These are phyloP conservation scores for Lactifluus rugatus DNA, from an alignment of 768 basidiomycete genomes.

Conservation along the genomic window DNA sequence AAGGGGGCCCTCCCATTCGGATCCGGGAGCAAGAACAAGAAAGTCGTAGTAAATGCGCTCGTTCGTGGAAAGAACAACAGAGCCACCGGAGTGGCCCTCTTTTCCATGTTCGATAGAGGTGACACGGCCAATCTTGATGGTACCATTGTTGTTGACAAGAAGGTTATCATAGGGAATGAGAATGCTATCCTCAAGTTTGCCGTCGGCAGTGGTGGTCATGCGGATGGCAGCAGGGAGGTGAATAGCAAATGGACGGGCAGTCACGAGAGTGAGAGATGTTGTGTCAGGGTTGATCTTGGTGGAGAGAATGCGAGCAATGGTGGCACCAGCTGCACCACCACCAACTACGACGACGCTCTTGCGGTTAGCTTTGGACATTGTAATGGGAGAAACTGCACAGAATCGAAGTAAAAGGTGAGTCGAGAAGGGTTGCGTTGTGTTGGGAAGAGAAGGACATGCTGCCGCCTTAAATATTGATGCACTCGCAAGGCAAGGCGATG, in stretches of 20 bases:
- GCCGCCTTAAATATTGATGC: not conserved
- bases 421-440: not conserved
- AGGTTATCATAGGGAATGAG: slow-evolving; percentile 17
- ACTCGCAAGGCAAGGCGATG: not conserved
- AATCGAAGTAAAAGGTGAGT: not conserved
- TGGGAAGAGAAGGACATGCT: not conserved
- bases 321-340: slow-evolving; percentile 45
- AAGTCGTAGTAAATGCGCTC: slow-evolving; percentile 14
- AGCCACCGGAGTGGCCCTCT: not conserved
- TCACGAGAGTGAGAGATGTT: slow-evolving; percentile 47
- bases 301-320: slow-evolving; percentile 39
- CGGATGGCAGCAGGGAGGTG: slow-evolving; percentile 45
- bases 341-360: slow-evolving; percentile 43
- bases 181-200: slow-evolving; percentile 25
- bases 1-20: slow-evolving; percentile 20
- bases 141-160: slow-evolving; percentile 11
- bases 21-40: slow-evolving; percentile 17
- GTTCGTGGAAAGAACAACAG: slow-evolving; percentile 2
- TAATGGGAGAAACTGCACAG: not conserved
- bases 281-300: slow-evolving; percentile 37
- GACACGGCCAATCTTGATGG: slow-evolving; percentile 15
- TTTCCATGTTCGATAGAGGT: slow-evolving; percentile 4
- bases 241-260: slow-evolving; percentile 39
- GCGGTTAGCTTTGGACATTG: slow-evolving; percentile 9
- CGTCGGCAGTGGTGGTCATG: slow-evolving; percentile 38